Conservation (phyloP, 2,329 filamentous ascomycete species). For the Diaporthe ampelina region DNA sequence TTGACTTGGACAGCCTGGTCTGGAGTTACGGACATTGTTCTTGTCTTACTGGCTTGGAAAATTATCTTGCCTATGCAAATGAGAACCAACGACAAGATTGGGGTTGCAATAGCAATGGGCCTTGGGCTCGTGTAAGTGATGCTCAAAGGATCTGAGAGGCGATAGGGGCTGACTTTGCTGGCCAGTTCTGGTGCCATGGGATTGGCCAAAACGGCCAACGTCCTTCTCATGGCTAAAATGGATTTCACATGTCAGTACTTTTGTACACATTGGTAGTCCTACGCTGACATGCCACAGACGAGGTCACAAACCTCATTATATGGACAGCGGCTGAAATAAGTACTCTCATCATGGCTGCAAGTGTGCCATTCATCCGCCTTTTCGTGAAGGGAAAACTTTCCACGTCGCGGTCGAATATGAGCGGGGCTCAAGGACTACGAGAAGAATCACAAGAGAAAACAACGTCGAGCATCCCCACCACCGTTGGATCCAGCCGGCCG, state of each 20-base stretch:
- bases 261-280: rapidly evolving
- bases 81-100: background rate
- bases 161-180: background rate
- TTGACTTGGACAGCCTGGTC: background rate
- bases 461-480: background rate
- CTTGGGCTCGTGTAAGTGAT: background rate
- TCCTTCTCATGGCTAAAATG: background rate
- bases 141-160: no score
- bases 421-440: background rate
- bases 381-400: background rate
- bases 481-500: background rate
- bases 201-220: conserved; percentile 9
- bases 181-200: background rate
- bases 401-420: background rate
- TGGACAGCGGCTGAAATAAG: conserved; percentile 1
- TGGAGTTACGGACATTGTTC: background rate
- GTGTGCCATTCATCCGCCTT: conserved; percentile 18
- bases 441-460: background rate
- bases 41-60: background rate
- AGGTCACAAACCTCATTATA: background rate
- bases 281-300: background rate
- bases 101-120: conserved; percentile 5
- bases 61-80: conserved; percentile 15
- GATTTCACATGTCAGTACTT: background rate
- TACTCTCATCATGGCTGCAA: conserved; percentile 7